Evolutionary conservation across 306 rosid genomes (phyloP).

Genomic region (Malus orientalis): DNA sequence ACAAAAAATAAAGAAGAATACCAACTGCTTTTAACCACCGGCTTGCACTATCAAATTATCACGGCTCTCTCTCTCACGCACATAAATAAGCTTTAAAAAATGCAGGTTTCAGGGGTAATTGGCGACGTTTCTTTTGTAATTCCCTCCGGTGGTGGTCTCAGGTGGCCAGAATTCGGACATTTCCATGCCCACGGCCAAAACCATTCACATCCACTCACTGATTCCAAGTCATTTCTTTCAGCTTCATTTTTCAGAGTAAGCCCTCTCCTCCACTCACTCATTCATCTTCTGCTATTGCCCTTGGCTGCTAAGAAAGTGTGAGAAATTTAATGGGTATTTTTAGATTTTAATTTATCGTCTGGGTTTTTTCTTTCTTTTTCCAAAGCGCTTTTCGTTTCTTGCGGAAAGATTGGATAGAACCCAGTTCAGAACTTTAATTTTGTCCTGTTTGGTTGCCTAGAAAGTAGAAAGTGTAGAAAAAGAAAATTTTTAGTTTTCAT

Average conservation of each 20-base stretch:
- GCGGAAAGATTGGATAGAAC: neutral
- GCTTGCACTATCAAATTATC: neutral
- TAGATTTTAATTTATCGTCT: neutral
- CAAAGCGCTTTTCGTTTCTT: neutral
- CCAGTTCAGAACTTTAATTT: too few species aligned
- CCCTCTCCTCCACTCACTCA: neutral
- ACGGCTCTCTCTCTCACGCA: neutral
- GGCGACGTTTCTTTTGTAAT: conserved; percentile 54
- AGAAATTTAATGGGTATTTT: conserved; percentile 1
- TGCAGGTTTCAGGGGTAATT: conserved; percentile 67
- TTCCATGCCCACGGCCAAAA: conserved; percentile 12
- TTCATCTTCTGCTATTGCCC: conserved; percentile 5
- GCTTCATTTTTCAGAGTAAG: conserved; percentile 57
- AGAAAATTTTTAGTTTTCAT: neutral
- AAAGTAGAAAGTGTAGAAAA: neutral
- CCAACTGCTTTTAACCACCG: too few species aligned
- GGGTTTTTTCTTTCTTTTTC: neutral
- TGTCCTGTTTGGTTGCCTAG: conserved; percentile 8
- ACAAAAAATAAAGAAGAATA: too few species aligned
- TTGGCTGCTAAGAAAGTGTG: neutral
- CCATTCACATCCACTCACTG: conserved; percentile 22
- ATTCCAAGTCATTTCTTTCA: conserved; percentile 45
- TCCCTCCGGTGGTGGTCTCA: conserved; percentile 47
- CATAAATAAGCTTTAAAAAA: conserved; percentile 9
- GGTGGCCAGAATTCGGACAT: conserved; percentile 49